Evolutionary conservation across 2,329 filamentous ascomycete genomes (phyloP), one percentile per base, ranked within the genome.

Genomic region (Cladophialophora psammophila): DNA sequence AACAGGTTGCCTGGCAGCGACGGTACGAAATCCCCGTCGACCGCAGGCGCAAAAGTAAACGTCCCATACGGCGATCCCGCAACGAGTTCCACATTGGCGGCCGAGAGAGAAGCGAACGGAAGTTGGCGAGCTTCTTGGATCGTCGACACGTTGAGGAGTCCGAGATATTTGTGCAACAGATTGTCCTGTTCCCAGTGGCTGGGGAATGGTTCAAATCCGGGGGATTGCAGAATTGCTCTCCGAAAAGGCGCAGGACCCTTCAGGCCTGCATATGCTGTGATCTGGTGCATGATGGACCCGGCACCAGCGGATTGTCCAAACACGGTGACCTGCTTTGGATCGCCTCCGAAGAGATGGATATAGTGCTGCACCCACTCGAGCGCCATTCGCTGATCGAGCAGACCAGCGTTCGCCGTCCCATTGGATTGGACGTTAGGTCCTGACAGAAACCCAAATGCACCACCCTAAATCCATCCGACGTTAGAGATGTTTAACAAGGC

Each of bases 281-380:
- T 55, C 34, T 55, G 53, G 84, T 1, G 83, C 78, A 38, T 84
- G 86, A 67, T 35, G 31, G 53, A 87, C 81, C 63, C 87, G 84
- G 70, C 85, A 35, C 85, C 85, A 31, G 85, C 84, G 20, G 80
- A 83, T 70, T 84, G 77, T 9, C 84, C 84, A 13, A 85, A 78
- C 10, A 86, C 78, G 0, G 84, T 86, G 42, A 87, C 80, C 18
- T 79, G 77, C 2, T 77, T 73, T 2, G 80, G 75, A 72, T 87
- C 82, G 12, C 86, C 86, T 9, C 86, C 85, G 69, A 88, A 88
- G 7, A 80, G 74, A 69, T 82, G 75, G 62, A 87, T 86, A 66
- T 86, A 77, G 45, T 82, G 73, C 62, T 85, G 81, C 2, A 88
- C 80, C 86, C 87, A 89, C 70, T 86, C 78, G 7, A 89, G 76